These are phyloP conservation scores for Fraxinus sp. DNA, from an alignment of 305 asterid species.

Conservation along the genomic window DNA sequence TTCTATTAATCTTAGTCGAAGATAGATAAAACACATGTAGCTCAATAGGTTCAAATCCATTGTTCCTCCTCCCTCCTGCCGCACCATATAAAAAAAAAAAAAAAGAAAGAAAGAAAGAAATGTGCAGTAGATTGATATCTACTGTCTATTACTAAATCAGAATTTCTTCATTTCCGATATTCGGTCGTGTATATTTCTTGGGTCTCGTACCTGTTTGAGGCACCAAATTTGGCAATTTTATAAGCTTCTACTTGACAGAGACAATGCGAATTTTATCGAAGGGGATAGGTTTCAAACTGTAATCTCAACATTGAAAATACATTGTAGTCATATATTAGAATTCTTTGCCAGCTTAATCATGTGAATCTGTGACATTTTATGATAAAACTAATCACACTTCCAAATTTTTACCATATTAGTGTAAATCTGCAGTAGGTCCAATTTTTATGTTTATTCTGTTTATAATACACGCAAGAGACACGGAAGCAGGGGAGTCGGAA, in stretches of 20 bases:
- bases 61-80: conserved; percentile 5
- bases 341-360: background rate
- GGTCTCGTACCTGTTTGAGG: background rate
- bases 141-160: background rate
- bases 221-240: background rate
- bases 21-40: background rate
- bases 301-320: background rate
- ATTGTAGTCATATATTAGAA: background rate
- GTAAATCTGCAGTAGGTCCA: background rate
- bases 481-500: background rate
- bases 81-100: background rate
- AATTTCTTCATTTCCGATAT: background rate
- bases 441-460: background rate
- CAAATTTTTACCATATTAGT: background rate
- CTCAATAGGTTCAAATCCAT: background rate
- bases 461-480: background rate
- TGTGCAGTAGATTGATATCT: background rate
- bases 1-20: background rate
- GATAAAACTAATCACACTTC: background rate
- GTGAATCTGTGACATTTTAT: background rate
- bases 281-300: background rate
- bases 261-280: background rate
- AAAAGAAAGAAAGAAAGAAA: background rate
- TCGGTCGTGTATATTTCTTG: background rate
- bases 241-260: background rate